Base-by-base conservation (phyloP, 768 basidiomycete species). In the Tylopilus cervinicoccineus region DNA sequence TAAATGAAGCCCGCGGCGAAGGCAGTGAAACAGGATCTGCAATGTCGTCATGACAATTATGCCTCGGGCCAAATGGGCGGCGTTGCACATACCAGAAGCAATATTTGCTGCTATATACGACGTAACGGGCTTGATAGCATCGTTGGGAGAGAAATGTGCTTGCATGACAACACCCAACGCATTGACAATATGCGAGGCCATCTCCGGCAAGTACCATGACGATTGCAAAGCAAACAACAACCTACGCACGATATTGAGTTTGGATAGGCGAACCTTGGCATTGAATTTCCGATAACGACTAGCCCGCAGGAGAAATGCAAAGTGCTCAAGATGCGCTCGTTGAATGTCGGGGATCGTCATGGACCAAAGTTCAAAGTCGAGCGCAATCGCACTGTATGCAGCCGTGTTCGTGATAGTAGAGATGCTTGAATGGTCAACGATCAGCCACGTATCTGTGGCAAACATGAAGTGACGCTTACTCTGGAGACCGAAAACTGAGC, bases 281-380 rank as follows among this genome's bases (percentile, higher is more conserved):
- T 94, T 96, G 72, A 92, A 96, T 29, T 76, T 75, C 47, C 77
- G 78, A 63, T 86, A 85, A 47, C 82, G 80, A 55, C 89, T 93
- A 2, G 78, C 74, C 43, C 78, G 70, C 14, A 95, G 64, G 16
- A 96, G 78, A 13, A 81, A 86, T 6, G 76, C 66, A 61, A 95
- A 93, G 61, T 95, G 93, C 40, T 87, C 84, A 0, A 94, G 72
- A 56, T 93, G 85, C 12, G 82, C 77, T 5, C 75, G 75, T 57
- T 91, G 88, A n/a, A 96, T 81, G 41, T 89, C 88, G 16, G 71
- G 61, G 4, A 74, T 74, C 0, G 87, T 82, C 27, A 70, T 76
- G 0, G 88, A 81, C 94, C 94, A 97, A 11, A 96, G 80, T 43
- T 91, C 85, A 53, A 97, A 90, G 58, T 95, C 92, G 1, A 97